Evolutionary conservation across 73 alveolate species (phyloP).

Genomic region (Loxodes magnus): DNA sequence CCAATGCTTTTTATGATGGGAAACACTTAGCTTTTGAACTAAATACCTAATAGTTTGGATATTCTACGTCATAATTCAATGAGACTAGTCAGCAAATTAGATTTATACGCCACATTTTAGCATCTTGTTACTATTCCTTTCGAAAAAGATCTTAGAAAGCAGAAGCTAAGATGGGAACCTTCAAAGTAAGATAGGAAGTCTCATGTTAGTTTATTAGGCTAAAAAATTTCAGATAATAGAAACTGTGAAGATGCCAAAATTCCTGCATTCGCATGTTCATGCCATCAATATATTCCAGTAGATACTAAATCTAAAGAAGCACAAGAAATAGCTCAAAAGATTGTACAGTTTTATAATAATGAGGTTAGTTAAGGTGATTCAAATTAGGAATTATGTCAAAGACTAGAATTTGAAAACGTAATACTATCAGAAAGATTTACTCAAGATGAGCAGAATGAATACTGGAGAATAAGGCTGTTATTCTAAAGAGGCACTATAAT

Average conservation of each 20-base stretch:
- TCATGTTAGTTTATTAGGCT: not conserved
- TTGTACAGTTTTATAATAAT: not conserved
- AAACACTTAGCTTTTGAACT: not conserved
- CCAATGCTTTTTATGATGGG: slow-evolving; percentile 7
- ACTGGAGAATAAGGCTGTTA: not conserved
- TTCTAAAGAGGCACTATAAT: not conserved
- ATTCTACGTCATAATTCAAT: not conserved
- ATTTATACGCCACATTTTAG: not conserved
- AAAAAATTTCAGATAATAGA: slow-evolving; percentile 5
- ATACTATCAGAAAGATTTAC: not conserved
- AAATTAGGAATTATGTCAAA: not conserved
- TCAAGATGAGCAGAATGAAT: not conserved
- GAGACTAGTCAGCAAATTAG: not conserved
- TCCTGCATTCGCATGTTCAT: slow-evolving; percentile 1
- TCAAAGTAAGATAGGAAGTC: too few relatives aligned
- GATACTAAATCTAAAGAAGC: not conserved
- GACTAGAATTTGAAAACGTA: not conserved
- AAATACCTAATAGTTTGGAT: not conserved
- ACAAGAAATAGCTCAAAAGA: not conserved
- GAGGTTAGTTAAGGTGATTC: not conserved
- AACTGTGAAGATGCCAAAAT: slow-evolving; percentile 5
- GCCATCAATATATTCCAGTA: not conserved
- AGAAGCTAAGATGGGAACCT: too few relatives aligned
- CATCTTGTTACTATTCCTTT: slow-evolving; percentile 4
- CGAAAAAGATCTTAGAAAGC: too few relatives aligned